Evolutionary conservation across 2,329 filamentous ascomycete species (phyloP), one percentile per base, ranked within the genome.

Genomic region (Mycosphaerella sp.): DNA sequence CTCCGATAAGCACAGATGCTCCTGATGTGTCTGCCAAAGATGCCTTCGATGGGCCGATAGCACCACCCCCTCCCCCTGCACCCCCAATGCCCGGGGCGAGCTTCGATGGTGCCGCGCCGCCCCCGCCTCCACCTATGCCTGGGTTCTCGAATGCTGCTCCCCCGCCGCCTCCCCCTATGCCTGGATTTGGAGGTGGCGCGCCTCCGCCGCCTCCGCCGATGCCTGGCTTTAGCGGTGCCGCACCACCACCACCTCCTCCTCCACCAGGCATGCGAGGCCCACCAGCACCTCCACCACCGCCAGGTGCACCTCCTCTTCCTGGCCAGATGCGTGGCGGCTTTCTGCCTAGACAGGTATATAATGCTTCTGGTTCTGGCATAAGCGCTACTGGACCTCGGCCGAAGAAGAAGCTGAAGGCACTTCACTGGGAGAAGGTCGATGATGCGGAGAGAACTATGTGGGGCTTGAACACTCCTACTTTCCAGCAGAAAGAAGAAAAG

Each of bases 351-450:
- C 76, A 81, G 59, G 75, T 78, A 28, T 75, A 75, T 51, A 79
- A 80, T 54, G 71, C 74, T 16, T 66, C 77, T 12, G 30, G 30
- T n/a, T 72, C 81, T 17, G 79, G 81, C 6, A 76, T 88, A 60
- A 82, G 85, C 39, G 73, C 95, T 62, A 85, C 88, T 32, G 86
- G 89, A 54, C 87, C 89, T 46, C 79, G 91, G 62, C 89, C 93
- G 17, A 97, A 96, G 80, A 97, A 95, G 82, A 98, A 97, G 78
- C 88, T 98, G 70, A 98, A 98, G 81, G 91, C 91, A 53, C 79
- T 98, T 61, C 93, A 98, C 74, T 97, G 93, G 91, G 93, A 98
- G 73, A 97, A 97, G 76, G 89, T 98, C 49, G 93, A 98, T 70
- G 81, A 87, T 47, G 87, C 89, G 17, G 83, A 93, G 67, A 86